Evolutionary conservation across 108 stramenopile genomes (phyloP).

Genomic region (Parmales sp.): DNA sequence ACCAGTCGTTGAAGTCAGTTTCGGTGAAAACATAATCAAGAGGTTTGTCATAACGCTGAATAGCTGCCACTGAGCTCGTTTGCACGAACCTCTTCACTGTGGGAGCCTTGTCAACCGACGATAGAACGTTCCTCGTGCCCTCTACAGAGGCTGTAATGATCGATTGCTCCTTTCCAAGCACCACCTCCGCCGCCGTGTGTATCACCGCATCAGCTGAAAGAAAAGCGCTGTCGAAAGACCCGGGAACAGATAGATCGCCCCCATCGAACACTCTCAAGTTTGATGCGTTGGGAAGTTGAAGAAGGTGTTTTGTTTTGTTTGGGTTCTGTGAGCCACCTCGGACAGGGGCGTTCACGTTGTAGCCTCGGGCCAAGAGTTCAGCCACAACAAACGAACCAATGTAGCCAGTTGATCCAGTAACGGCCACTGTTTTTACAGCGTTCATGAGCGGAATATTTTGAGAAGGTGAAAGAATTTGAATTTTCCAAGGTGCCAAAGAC

Average conservation of each 20-base stretch:
- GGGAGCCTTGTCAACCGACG: not conserved
- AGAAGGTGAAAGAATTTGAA: too few species aligned
- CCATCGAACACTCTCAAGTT: constrained; percentile 5
- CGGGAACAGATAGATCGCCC: not conserved
- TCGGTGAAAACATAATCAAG: not conserved
- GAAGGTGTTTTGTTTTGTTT: not conserved
- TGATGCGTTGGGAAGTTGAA: not conserved
- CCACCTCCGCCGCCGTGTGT: constrained; percentile 11
- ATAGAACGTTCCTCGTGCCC: not conserved
- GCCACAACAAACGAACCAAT: constrained; percentile 6
- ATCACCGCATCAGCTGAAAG: constrained; percentile 7
- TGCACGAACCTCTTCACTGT: not conserved
- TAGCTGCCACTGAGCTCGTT: constrained; percentile 8
- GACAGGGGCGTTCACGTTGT: not conserved
- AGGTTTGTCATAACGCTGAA: not conserved
- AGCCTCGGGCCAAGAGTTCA: not conserved
- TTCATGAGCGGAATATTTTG: too few species aligned
- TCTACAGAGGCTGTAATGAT: constrained; percentile 1
- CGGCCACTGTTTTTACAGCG: constrained; percentile 9
- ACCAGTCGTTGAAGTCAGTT: constrained; percentile 11
- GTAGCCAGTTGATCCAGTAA: constrained; percentile 9
- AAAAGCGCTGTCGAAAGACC: not conserved
- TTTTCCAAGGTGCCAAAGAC: too few species aligned
- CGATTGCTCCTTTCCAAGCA: not conserved
- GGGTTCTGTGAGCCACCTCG: not conserved